Conservation (phyloP, 2,329 filamentous ascomycete species). For the Lasiodiplodia hormozganensis region DNA sequence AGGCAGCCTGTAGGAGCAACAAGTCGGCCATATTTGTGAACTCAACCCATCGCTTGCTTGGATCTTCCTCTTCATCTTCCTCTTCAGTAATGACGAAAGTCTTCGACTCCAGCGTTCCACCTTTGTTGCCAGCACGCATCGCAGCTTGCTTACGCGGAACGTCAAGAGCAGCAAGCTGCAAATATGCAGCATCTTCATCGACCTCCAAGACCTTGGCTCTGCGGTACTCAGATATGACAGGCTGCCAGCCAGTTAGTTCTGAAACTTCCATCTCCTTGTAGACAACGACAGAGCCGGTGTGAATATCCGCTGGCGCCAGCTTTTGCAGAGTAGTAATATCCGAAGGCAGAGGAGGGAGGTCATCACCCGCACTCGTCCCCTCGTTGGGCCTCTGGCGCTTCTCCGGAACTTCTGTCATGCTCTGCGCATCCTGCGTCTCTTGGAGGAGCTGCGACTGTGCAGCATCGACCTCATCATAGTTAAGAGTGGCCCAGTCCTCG, state of each 20-base stretch:
- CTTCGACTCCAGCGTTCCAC: not conserved
- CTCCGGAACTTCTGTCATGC: slow-evolving; percentile 32
- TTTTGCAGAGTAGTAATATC: slow-evolving; percentile 62
- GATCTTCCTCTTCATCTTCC: slow-evolving; percentile 1
- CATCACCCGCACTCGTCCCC: slow-evolving; percentile 51
- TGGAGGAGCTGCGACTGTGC: slow-evolving; percentile 40
- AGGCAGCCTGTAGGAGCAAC: slow-evolving; percentile 9
- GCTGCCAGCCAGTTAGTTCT: slow-evolving; percentile 69
- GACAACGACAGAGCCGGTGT: slow-evolving; percentile 68
- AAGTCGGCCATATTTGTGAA: not conserved
- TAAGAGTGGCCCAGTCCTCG: slow-evolving; percentile 32
- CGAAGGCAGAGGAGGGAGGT: slow-evolving; percentile 68
- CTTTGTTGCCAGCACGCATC: not conserved
- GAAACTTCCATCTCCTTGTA: slow-evolving; percentile 72
- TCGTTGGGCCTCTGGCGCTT: not conserved
- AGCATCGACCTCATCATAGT: slow-evolving; percentile 43
- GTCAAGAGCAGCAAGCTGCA: slow-evolving; percentile 16
- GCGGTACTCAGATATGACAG: slow-evolving; percentile 43
- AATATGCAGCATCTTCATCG: slow-evolving; percentile 4
- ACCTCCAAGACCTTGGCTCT: slow-evolving; percentile 11
- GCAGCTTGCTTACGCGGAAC: not conserved
- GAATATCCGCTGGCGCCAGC: slow-evolving; percentile 58
- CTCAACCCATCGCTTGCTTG: slow-evolving; percentile 14
- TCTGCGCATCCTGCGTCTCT: slow-evolving; percentile 32
- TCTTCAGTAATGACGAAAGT: slow-evolving; percentile 8